phyloP scores from a whole-genome alignment of 768 basidiomycete species.

The Leccinum subgranulosum region DNA sequence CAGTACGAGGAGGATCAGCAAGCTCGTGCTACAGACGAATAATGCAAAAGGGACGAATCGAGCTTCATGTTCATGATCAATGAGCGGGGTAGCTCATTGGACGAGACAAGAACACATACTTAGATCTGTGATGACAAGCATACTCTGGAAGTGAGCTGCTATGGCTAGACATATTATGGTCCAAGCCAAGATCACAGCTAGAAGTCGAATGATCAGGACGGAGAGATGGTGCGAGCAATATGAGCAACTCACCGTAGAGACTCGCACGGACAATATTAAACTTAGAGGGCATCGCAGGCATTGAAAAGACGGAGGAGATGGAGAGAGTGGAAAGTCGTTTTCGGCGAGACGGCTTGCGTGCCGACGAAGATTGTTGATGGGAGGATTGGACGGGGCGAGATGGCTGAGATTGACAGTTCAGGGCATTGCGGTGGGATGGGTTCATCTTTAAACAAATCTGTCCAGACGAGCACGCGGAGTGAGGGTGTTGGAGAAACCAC shows the following conservation, averaged over 20 bases:
- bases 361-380: conserved; percentile 18
- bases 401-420: conserved; percentile 24
- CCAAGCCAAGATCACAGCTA: conserved; percentile 69
- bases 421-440: conserved; percentile 21
- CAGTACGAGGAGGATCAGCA: conserved; percentile 68
- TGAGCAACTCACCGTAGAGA: conserved; percentile 55
- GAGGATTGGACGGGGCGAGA: conserved; percentile 19
- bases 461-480: conserved; percentile 27
- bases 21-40: conserved; percentile 70
- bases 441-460: conserved; percentile 29
- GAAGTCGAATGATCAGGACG: conserved; percentile 2
- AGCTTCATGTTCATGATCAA: conserved; percentile 47
- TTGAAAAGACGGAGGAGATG: conserved; percentile 30
- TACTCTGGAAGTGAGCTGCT: conserved; percentile 71
- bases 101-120: conserved; percentile 44
- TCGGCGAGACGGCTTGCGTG: conserved; percentile 32
- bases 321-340: conserved; percentile 33
- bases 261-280: conserved; percentile 68
- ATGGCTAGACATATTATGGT: conserved; percentile 77
- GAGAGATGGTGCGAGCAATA: background rate
- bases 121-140: conserved; percentile 73
- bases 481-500: conserved; percentile 21
- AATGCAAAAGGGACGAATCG: conserved; percentile 85
- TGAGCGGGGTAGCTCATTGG: background rate
- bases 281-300: conserved; percentile 57